Evolutionary conservation across 352 stramenopile genomes (phyloP), one percentile per base, ranked within the genome.

Genomic region (Phytophthora melonis): DNA sequence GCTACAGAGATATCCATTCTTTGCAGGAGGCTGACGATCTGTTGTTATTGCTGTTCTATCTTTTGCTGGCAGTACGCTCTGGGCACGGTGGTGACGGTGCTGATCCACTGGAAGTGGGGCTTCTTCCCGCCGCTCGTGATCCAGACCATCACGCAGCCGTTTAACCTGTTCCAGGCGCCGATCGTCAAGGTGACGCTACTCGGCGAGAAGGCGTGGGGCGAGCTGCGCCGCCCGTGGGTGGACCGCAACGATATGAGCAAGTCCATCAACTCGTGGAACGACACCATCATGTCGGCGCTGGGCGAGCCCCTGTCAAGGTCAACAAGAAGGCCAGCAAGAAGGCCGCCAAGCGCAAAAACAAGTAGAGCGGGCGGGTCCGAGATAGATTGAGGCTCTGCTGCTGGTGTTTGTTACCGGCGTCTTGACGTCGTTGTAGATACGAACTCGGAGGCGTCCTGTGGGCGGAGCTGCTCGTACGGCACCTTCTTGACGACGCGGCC

Each of bases 121-220:
- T 94, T 94, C 74, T 93, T 92, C 74, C 89, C 89, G 19, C 89
- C 89, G 43, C 80, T 96, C 13, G 70, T 96, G 66, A 93, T 96
- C 72, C 87, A 93, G 78, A 80, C 82, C 34, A 80, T 94, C 61
- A 93, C 85, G 68, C 87, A 93, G 82, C 89, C 89, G 16, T 90
- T 91, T 54, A 93, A 92, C 74, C 57, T 96, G 52, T 79, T 84
- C 49, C 83, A 93, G 62, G 74, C 82, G 32, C 78, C 81, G n/a
- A 66, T 96, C 23, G 86, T 88, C 66, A 88, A 89, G 63, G 79
- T 96, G 30, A 80, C 77, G 56, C 58, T 96, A 59, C 84, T 84
- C 16, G 79, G 81, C 0, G 71, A 96, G 56, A 80, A 82, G 11
- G 83, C 89, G 18, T 95, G 89, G 89, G 88, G 89, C 49, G 88